Evolutionary conservation across 2,329 filamentous ascomycete genomes (phyloP).

Genomic region (Hymenoscyphus scutula): DNA sequence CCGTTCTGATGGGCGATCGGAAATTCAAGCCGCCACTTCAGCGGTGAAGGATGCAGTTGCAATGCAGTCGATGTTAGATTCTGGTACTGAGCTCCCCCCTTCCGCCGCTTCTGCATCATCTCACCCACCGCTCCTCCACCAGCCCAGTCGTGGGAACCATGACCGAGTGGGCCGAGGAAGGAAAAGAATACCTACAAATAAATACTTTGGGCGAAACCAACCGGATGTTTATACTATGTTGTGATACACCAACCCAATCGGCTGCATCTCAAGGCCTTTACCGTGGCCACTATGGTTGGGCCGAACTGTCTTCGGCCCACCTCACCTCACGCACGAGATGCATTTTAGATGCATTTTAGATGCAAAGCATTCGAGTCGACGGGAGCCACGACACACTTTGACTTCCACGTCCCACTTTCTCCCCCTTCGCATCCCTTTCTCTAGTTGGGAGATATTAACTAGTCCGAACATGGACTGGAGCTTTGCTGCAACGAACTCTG

Average conservation of each 20-base stretch:
- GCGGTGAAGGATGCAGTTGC: constrained; percentile 16
- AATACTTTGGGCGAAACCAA: no score
- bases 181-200: constrained; percentile 13
- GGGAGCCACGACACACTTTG: constrained; percentile 34
- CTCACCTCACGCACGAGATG: no score
- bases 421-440: no score
- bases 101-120: constrained; percentile 6
- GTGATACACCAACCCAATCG: constrained; percentile 12
- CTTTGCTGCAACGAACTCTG: constrained; percentile 21
- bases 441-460: no score
- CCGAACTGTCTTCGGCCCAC: constrained; percentile 6
- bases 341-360: constrained; percentile 19
- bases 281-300: no score
- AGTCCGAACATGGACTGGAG: constrained; percentile 10
- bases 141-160: not conserved
- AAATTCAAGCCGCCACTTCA: constrained; percentile 7
- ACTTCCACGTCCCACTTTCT: not conserved
- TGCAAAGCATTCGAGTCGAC: constrained; percentile 28
- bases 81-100: not conserved
- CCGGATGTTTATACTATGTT: constrained; percentile 25
- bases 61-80: no score
- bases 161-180: not conserved
- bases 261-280: constrained; percentile 25
- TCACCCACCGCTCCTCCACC: not conserved
- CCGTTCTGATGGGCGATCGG: not conserved